Evolutionary conservation across 2,329 filamentous ascomycete genomes (phyloP), one percentile per base, ranked within the genome.

Genomic region (Arthrinium phaeospermum): DNA sequence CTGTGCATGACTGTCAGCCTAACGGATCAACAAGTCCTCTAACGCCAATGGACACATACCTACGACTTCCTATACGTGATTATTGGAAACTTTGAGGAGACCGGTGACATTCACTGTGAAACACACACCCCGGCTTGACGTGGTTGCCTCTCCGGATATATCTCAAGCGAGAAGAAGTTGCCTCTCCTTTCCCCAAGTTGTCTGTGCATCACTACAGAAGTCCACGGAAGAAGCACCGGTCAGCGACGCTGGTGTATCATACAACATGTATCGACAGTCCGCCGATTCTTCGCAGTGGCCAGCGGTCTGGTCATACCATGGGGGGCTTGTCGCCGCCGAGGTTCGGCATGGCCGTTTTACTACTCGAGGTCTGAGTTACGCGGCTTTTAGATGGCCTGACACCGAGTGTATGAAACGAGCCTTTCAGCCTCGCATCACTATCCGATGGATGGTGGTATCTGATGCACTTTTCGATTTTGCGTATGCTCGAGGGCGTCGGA

Each of bases 91-190:
- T 77, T 80, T 71, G 75, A 79, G 37, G 74, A 34, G 75, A 53
- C 76, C 79, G 45, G 76, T 79, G 57, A 77, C 75, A 67, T 76
- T 77, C 34, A 78, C 80, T 46, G 75, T 79, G 75, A 72, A 69
- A 68, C 44, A 44, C 4, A 24, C 67, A 70, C 72, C 67, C 72
- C 44, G 47, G 30, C 71, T n/a, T 73, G 71, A 34, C 71, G 44
- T 70, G 71, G 70, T 51, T 67, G 64, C 64, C 67, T 47, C 37
- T 47, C 47, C 41, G 5, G 69, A 22, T 27, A 14, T 73, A 68
- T 68, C 53, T 71, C 44, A 69, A 61, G 30, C 30, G 10, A 37
- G 8, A 44, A 80, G 77, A 77, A 44, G 73, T 80, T 70, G 74
- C 75, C 22, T 76, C 71, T 72, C 76, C 19, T 77, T 78, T 49